Evolutionary conservation across 352 stramenopile species (phyloP).

Genomic region (Phytopythium boreale): DNA sequence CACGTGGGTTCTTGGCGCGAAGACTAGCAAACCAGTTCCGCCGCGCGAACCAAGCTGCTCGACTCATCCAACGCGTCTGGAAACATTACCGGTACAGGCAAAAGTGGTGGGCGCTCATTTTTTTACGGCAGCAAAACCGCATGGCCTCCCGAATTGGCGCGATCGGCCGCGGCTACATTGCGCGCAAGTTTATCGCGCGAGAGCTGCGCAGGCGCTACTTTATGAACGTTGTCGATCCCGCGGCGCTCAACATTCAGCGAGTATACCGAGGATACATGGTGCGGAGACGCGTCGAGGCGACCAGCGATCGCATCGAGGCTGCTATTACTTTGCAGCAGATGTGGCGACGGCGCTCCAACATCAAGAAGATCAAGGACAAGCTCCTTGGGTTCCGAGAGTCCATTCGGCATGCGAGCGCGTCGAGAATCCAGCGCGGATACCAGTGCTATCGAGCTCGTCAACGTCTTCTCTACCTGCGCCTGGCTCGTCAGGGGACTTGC

Average conservation of each 20-base stretch:
- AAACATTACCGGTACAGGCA: conserved; percentile 35
- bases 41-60: conserved; percentile 21
- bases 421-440: conserved; percentile 54
- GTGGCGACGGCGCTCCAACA: conserved; percentile 46
- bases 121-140: conserved; percentile 33
- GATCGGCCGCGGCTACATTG: conserved; percentile 54
- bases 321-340: conserved; percentile 77
- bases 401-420: conserved; percentile 36
- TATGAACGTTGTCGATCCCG: conserved; percentile 42
- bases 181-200: conserved; percentile 48
- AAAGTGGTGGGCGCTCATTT: conserved; percentile 56
- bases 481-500: conserved; percentile 38
- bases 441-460: conserved; percentile 53
- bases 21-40: conserved; percentile 27
- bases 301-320: conserved; percentile 56
- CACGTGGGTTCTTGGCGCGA: conserved; percentile 59
- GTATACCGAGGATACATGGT: conserved; percentile 68
- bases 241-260: conserved; percentile 51
- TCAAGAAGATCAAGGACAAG: conserved; percentile 38
- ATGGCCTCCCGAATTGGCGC: conserved; percentile 67
- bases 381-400: conserved; percentile 36
- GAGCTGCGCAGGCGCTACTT: conserved; percentile 44
- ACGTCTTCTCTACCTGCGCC: conserved; percentile 32
- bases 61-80: conserved; percentile 53
- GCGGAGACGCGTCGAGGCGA: conserved; percentile 46